Percentiles rank a stretch among this genome's conserved stretches.
phyloP scores from a whole-genome alignment of 2,329 filamentous ascomycete species.

The Pseudogymnoascus verrucosus region DNA sequence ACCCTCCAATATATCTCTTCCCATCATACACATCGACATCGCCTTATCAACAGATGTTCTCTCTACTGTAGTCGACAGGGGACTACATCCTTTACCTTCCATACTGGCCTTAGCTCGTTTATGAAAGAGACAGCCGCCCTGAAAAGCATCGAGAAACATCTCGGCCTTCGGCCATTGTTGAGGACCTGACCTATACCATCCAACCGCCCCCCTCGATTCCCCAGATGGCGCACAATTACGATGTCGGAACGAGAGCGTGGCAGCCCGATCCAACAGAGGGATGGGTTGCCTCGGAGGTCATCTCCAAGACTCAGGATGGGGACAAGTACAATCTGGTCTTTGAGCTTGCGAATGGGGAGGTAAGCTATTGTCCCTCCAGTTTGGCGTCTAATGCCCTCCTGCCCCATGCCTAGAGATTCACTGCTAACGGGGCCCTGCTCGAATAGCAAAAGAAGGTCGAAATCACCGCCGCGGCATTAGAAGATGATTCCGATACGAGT shows the following conservation, averaged over 20 bases:
- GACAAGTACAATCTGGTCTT: constrained; percentile 85
- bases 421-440: constrained; percentile 1
- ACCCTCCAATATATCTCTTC: background rate
- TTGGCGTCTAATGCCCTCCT: background rate
- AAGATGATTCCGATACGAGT: constrained; percentile 66
- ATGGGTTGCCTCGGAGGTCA: constrained; percentile 94
- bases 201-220: constrained; percentile 16
- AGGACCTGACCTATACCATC: background rate
- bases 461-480: constrained; percentile 67
- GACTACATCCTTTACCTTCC: constrained; percentile 3
- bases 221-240: constrained; percentile 83
- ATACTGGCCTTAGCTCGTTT: background rate
- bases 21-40: background rate
- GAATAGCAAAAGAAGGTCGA: constrained; percentile 70
- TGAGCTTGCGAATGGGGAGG: constrained; percentile 86
- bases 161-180: constrained; percentile 2
- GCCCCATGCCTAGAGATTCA: constrained; percentile 25
- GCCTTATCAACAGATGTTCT: constrained; percentile 8
- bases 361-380: constrained; percentile 33
- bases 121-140: background rate
- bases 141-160: background rate
- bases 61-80: background rate
- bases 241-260: constrained; percentile 96
- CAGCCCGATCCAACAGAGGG: constrained; percentile 93
- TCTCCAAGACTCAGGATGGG: constrained; percentile 74